Base-by-base conservation (phyloP, 2,329 filamentous ascomycete species). In the Piedraia hortae region DNA sequence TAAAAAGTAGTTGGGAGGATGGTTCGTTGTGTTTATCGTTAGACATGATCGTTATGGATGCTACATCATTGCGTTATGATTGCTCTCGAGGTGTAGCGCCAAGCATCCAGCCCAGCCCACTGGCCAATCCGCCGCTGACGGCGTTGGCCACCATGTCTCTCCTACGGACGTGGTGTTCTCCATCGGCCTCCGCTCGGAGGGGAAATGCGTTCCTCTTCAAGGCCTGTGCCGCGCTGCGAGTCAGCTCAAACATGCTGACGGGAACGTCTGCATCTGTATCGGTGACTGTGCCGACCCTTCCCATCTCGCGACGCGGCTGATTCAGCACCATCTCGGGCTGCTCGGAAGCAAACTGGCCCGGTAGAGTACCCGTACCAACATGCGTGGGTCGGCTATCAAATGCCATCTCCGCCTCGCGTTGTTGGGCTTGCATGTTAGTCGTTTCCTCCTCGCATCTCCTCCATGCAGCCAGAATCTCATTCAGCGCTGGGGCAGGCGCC, bases 361-460 rank as follows among this genome's bases (percentile, higher is more conserved):
- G 51, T 2, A 58, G 14, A 5, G 29, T 28, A 6, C 11, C 14
- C 14, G 28, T 30, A 11, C 23, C 12, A 9, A 10, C 26, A 24
- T 21, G 27, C 7, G 9, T 4, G 5, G 18, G 3, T 4, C 12
- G 6, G 12, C 13, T 5, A 35, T 77, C 68, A 56, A 71, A 77
- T 2, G 60, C 63, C n/a, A 56, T 50, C 35, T 77, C 73, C 18
- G 59, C 59, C 24, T 59, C 62, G 4, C 60, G 59, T 34, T 82
- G 72, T 15, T 64, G 57, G 21, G 57, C 57, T 8, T 74, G 51
- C 3, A 70, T 54, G 0, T 56, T 54, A 22, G 67, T 66, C 22
- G 75, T 60, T 38, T 82, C 71, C 34, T 75, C 68, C 37, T 88
- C 74, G 31, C 71, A 78, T 19, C 69, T 57, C 7, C 70, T 62